Evolutionary conservation across 148 eudicot species (phyloP).

Genomic region (Chenopodium album): DNA sequence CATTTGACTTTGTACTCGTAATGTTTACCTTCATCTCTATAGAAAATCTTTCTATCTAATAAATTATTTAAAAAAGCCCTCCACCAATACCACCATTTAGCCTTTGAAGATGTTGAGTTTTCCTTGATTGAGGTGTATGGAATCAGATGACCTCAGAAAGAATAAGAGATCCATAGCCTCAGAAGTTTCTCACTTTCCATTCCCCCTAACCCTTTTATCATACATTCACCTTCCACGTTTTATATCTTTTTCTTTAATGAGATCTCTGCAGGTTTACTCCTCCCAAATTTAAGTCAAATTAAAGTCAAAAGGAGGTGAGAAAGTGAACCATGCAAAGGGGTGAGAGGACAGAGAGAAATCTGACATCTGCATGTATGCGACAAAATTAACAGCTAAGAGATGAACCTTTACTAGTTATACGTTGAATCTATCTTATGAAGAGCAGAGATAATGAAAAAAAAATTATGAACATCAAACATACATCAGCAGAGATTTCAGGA

Average conservation of each 20-base stretch:
- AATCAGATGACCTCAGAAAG: not conserved
- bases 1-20: not conserved
- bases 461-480: conserved; percentile 36
- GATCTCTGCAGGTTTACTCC: not conserved
- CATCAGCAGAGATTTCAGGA: conserved; percentile 56
- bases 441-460: not conserved
- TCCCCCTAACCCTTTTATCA: not conserved
- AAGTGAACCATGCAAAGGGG: not conserved
- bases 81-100: not conserved
- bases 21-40: not conserved
- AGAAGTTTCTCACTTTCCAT: not conserved
- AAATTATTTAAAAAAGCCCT: not conserved
- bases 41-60: not conserved
- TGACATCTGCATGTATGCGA: not conserved
- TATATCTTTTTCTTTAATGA: too few species aligned
- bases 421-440: not conserved
- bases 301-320: not conserved
- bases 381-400: conserved; percentile 10
- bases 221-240: not conserved
- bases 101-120: not conserved
- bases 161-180: not conserved
- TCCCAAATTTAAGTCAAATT: not conserved
- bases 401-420: not conserved
- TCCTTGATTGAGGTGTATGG: not conserved
- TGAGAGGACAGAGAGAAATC: not conserved